Percentiles rank a stretch among this genome's conserved stretches.
phyloP scores from a whole-genome alignment of 2,329 filamentous ascomycete species.

The Periconia digitata region DNA sequence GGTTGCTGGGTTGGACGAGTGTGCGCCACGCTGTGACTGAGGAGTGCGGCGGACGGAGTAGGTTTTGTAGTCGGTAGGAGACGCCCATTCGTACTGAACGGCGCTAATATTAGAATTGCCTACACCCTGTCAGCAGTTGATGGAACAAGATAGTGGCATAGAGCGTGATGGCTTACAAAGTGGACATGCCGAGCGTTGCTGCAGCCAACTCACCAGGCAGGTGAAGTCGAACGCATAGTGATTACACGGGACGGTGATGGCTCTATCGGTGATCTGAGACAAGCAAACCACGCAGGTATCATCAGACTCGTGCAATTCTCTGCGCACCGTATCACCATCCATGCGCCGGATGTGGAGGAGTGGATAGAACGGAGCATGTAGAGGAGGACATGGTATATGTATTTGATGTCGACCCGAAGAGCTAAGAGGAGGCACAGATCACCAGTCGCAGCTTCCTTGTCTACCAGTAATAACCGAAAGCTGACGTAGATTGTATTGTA shows the following conservation, averaged over 20 bases:
- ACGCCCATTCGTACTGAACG: conserved; percentile 66
- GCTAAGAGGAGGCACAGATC: no score
- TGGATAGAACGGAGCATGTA: conserved; percentile 6
- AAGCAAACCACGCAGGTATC: conserved; percentile 81
- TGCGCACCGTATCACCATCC: conserved; percentile 16
- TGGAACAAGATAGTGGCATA: not conserved
- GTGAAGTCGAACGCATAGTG: conserved; percentile 84
- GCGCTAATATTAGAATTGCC: conserved; percentile 56
- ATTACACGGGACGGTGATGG: conserved; percentile 72
- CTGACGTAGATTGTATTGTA: no score
- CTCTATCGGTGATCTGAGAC: conserved; percentile 70
- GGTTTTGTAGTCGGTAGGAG: conserved; percentile 57
- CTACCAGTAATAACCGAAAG: no score
- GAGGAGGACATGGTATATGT: not conserved
- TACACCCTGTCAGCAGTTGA: conserved; percentile 19
- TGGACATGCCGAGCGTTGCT: conserved; percentile 72
- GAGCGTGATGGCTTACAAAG: conserved; percentile 69
- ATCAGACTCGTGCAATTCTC: conserved; percentile 14
- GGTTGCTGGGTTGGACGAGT: not conserved
- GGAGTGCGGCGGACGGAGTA: conserved; percentile 54
- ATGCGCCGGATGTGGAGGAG: conserved; percentile 23
- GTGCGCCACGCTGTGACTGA: conserved; percentile 6
- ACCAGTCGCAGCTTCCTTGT: no score
- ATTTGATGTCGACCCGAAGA: no score
- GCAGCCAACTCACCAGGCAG: conserved; percentile 81